phyloP scores from a whole-genome alignment of 2,329 filamentous ascomycete genomes.

The Simplicillium sp. region DNA sequence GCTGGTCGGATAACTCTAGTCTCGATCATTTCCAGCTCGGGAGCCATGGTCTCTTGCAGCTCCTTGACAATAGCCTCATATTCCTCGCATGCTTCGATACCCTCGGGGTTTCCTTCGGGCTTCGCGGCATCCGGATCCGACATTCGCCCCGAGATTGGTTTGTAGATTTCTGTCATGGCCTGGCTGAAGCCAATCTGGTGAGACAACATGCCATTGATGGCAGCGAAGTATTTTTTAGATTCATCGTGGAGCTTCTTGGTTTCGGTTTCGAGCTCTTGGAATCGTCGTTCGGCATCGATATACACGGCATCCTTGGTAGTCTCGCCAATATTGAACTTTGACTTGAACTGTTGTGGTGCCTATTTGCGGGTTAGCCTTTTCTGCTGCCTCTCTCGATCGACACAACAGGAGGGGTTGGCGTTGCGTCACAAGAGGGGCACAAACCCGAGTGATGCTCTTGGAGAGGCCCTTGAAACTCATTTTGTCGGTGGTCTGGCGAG shows the following conservation, averaged over 20 bases:
- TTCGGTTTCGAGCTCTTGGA: conserved; percentile 87
- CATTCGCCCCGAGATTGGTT: conserved; percentile 90
- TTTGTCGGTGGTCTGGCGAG: conserved; percentile 10
- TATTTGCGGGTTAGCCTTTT: conserved; percentile 14
- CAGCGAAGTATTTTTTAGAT: conserved; percentile 93
- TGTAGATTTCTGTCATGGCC: conserved; percentile 93
- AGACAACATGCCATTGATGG: conserved; percentile 94
- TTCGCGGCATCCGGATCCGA: conserved; percentile 83
- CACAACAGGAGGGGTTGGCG: conserved; percentile 5
- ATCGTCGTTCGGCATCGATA: conserved; percentile 86
- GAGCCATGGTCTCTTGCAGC: conserved; percentile 75
- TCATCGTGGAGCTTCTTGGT: conserved; percentile 97
- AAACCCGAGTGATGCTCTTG: conserved; percentile 79
- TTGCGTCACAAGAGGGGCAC: conserved; percentile 19
- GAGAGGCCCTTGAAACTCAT: conserved; percentile 98
- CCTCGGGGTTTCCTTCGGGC: conserved; percentile 80
- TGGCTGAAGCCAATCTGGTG: conserved; percentile 99
- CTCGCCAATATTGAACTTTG: conserved; percentile 91
- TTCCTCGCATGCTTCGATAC: conserved; percentile 91
- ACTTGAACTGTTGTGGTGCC: conserved; percentile 88
- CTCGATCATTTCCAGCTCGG: conserved; percentile 97
- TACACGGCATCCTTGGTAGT: conserved; percentile 93
- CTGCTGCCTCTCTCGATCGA: conserved; percentile 1
- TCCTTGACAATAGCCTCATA: conserved; percentile 89
- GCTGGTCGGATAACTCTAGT: conserved; percentile 82